A percentile compares a stretch with the other conserved stretches of the same genome.
These are phyloP conservation scores for Rosellinia necatrix DNA, from an alignment of 2,329 filamentous ascomycete species.

Conservation along the genomic window DNA sequence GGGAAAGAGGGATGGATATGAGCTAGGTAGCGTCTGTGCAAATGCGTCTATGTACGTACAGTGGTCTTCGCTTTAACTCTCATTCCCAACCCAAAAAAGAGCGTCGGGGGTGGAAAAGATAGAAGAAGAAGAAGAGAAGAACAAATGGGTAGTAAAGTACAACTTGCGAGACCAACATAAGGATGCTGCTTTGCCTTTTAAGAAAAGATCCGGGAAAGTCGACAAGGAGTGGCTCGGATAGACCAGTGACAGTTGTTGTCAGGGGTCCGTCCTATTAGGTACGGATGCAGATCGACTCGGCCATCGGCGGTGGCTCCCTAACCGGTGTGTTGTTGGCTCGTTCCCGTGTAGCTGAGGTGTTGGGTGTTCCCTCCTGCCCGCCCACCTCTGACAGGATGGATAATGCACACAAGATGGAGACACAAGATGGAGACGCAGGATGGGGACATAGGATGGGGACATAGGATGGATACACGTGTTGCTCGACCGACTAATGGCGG, in stretches of 20 bases:
- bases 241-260: neutral
- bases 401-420: too few relatives aligned
- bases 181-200: slow-evolving; percentile 16
- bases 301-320: slow-evolving; percentile 10
- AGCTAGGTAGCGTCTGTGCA: neutral
- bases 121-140: neutral
- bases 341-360: slow-evolving; percentile 12
- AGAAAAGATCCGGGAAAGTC: slow-evolving; percentile 1
- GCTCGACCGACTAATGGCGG: slow-evolving; percentile 2
- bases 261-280: slow-evolving; percentile 21
- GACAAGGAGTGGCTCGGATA: neutral
- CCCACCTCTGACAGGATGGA: slow-evolving; percentile 6
- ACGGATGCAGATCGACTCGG: slow-evolving; percentile 27
- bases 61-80: neutral
- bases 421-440: too few relatives aligned
- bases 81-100: neutral
- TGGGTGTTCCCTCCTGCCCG: slow-evolving; percentile 1
- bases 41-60: neutral
- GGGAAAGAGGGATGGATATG: too few relatives aligned
- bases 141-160: slow-evolving; percentile 1
- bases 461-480: slow-evolving; percentile 22
- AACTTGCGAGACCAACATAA: slow-evolving; percentile 6
- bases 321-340: slow-evolving; percentile 13
- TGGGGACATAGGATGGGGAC: too few relatives aligned
- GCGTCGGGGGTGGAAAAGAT: neutral